Evolutionary conservation across 306 rosid genomes (phyloP).

Genomic region (Medicago lupulina): DNA sequence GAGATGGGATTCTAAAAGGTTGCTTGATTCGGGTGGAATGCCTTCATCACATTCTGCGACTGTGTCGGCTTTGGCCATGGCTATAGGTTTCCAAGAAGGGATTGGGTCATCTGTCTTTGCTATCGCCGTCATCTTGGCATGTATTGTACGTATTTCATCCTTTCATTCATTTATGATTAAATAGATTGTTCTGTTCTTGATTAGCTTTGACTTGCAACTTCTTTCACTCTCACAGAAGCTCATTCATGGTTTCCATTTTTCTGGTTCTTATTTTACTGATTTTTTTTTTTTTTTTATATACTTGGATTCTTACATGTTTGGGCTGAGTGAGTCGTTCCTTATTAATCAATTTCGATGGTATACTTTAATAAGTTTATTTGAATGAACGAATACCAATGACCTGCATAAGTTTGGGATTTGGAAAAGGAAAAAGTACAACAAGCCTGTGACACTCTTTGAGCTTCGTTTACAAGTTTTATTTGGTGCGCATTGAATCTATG

Average conservation of each 20-base stretch:
- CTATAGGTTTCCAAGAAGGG: constrained; percentile 80
- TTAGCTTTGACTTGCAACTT: constrained; percentile 17
- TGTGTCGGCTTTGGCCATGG: constrained; percentile 73
- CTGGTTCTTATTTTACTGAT: neutral
- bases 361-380: neutral
- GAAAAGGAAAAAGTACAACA: neutral
- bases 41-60: constrained; percentile 95
- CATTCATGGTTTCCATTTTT: neutral
- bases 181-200: constrained; percentile 2
- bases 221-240: constrained; percentile 21
- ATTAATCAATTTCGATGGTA: no score
- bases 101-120: constrained; percentile 79
- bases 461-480: constrained; percentile 4
- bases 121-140: constrained; percentile 73
- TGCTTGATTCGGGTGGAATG: constrained; percentile 93
- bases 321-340: no score
- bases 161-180: neutral
- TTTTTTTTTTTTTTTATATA: no score
- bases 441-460: neutral
- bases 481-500: neutral
- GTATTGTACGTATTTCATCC: constrained; percentile 64
- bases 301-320: no score
- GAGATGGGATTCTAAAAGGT: constrained; percentile 89
- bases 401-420: constrained; percentile 4
- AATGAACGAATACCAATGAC: constrained; percentile 24